These are phyloP conservation scores for Colletotrichum tofieldiae DNA, from an alignment of 2,329 filamentous ascomycete species.

Conservation along the genomic window DNA sequence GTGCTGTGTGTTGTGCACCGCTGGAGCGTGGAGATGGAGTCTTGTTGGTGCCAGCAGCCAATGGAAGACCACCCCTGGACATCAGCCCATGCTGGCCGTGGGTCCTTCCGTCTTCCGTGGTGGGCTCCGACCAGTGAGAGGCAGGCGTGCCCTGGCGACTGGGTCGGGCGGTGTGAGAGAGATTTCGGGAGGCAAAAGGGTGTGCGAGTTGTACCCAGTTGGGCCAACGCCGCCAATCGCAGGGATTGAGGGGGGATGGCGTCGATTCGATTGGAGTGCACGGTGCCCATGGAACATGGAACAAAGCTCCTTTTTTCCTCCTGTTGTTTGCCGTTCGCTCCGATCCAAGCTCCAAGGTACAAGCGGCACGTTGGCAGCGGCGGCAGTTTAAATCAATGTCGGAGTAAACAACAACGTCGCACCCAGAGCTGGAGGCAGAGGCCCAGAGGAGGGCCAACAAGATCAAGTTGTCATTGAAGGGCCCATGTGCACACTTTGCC, in stretches of 20 bases:
- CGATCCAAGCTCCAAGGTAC: slow-evolving; percentile 10
- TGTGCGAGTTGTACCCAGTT: slow-evolving; percentile 6
- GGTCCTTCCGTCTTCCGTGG: slow-evolving; percentile 41
- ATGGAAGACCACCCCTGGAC: slow-evolving; percentile 24
- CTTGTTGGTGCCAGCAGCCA: slow-evolving; percentile 8
- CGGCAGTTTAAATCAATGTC: slow-evolving; percentile 9
- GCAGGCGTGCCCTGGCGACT: slow-evolving; percentile 9
- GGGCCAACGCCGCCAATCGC: slow-evolving; percentile 15
- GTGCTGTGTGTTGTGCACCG: slow-evolving; percentile 9
- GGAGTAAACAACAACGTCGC: neutral
- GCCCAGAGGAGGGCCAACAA: neutral
- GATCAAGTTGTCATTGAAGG: neutral
- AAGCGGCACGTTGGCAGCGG: slow-evolving; percentile 28
- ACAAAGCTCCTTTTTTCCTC: slow-evolving; percentile 35
- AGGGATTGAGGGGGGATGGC: slow-evolving; percentile 6
- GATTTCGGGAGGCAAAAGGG: slow-evolving; percentile 28
- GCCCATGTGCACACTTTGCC: slow-evolving; percentile 10
- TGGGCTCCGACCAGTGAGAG: slow-evolving; percentile 13
- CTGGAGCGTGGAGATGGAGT: slow-evolving; percentile 1
- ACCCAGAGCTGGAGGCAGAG: neutral
- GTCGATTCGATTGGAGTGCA: slow-evolving; percentile 18
- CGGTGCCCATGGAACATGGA: slow-evolving; percentile 26
- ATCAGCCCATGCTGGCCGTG: slow-evolving; percentile 35
- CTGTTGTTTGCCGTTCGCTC: slow-evolving; percentile 7
- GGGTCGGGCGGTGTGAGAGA: slow-evolving; percentile 39